Conservation (phyloP, 2,329 filamentous ascomycete genomes). For the Diatrype stigma region DNA sequence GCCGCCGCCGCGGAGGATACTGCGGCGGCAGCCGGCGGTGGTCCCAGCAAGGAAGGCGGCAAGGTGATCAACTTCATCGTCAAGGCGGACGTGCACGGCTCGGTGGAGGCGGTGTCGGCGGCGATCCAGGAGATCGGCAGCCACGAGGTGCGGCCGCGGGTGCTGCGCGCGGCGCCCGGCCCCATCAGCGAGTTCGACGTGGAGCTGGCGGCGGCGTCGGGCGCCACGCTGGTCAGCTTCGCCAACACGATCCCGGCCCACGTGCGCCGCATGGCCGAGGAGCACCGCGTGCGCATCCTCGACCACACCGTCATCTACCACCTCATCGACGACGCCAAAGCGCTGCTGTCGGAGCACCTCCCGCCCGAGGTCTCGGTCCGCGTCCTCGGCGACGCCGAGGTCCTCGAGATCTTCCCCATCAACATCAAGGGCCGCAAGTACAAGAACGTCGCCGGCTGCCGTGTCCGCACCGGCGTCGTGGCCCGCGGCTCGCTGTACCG, state of each 20-base stretch:
- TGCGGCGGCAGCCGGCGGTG: slow-evolving; percentile 24
- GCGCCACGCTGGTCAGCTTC: slow-evolving; percentile 79
- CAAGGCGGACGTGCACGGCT: slow-evolving; percentile 91
- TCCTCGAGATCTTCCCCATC: slow-evolving; percentile 80
- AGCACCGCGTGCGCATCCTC: slow-evolving; percentile 69
- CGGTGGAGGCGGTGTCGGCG: slow-evolving; percentile 82
- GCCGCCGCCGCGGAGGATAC: slow-evolving; percentile 27
- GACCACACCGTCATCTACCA: slow-evolving; percentile 86
- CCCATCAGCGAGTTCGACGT: slow-evolving; percentile 81
- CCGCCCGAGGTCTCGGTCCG: slow-evolving; percentile 61
- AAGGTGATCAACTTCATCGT: slow-evolving; percentile 74
- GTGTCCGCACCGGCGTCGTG: slow-evolving; percentile 76
- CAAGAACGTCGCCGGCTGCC: slow-evolving; percentile 80
- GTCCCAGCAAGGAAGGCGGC: slow-evolving; percentile 17
- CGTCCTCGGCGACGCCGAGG: slow-evolving; percentile 83
- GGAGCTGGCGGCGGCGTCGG: slow-evolving; percentile 75
- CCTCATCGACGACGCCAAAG: slow-evolving; percentile 68
- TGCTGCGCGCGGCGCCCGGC: slow-evolving; percentile 76
- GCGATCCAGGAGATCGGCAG: slow-evolving; percentile 76
- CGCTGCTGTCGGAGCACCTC: slow-evolving; percentile 64
- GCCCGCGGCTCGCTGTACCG: slow-evolving; percentile 60
- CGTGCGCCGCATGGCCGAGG: slow-evolving; percentile 66
- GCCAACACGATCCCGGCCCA: slow-evolving; percentile 67
- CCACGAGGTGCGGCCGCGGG: slow-evolving; percentile 72
- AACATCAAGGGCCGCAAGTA: slow-evolving; percentile 67